A percentile compares a stretch with the other conserved stretches of the same genome.
Conservation (phyloP, 176 grass and related monocot genomes). For the Musa troglodytarum region DNA sequence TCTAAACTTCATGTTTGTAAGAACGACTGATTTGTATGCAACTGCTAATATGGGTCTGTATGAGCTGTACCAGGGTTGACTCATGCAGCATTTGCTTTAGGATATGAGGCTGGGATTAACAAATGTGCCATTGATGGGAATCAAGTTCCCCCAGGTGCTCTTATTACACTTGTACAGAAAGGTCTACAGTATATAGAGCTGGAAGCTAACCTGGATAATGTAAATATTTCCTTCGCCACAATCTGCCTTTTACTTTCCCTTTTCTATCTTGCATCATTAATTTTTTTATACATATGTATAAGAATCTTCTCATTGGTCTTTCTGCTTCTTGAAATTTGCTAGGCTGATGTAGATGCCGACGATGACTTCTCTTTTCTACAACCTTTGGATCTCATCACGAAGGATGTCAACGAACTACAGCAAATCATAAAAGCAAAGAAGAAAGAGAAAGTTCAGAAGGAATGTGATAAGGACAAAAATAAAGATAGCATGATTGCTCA, state of each 20-base stretch:
- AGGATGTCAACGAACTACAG: constrained; percentile 76
- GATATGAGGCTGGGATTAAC: constrained; percentile 82
- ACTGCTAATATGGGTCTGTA: constrained; percentile 16
- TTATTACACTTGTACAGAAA: constrained; percentile 88
- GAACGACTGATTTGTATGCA: background rate
- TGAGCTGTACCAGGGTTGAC: constrained; percentile 49
- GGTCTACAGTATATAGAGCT: constrained; percentile 95
- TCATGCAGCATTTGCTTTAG: constrained; percentile 80
- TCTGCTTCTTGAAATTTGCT: constrained; percentile 7
- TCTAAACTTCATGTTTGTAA: background rate
- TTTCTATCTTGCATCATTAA: background rate
- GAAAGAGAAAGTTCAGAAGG: constrained; percentile 47
- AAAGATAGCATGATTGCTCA: constrained; percentile 45
- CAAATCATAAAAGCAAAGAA: constrained; percentile 80
- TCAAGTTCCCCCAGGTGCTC: constrained; percentile 75
- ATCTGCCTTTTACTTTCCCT: background rate
- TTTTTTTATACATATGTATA: background rate
- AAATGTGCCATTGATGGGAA: constrained; percentile 77
- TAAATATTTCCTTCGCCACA: constrained; percentile 28
- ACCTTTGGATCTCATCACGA: constrained; percentile 95
- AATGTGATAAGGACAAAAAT: constrained; percentile 55
- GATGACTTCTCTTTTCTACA: constrained; percentile 84
- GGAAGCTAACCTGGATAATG: constrained; percentile 74
- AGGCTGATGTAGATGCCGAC: constrained; percentile 62
- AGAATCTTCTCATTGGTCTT: background rate